Percentiles rank a stretch among this genome's conserved stretches.
These are phyloP conservation scores for Melanogaster broomeanus DNA, from an alignment of 768 basidiomycete genomes.

Conservation along the genomic window DNA sequence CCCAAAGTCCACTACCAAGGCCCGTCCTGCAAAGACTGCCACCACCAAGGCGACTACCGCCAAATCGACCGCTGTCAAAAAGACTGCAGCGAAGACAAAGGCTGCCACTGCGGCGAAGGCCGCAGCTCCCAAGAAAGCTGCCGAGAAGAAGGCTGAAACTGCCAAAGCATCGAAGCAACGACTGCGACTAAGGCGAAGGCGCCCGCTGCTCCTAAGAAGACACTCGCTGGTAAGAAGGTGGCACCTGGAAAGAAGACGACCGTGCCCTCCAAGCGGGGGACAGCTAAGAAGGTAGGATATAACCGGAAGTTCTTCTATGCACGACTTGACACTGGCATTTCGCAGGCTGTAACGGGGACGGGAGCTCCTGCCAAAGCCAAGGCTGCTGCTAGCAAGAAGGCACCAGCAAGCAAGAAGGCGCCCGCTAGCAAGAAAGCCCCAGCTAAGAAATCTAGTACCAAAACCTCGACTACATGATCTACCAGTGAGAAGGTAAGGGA, in stretches of 20 bases:
- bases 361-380: slow-evolving; percentile 38
- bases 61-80: slow-evolving; percentile 27
- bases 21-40: slow-evolving; percentile 29
- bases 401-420: slow-evolving; percentile 26
- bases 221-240: slow-evolving; percentile 33
- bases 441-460: slow-evolving; percentile 20
- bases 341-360: slow-evolving; percentile 54
- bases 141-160: slow-evolving; percentile 33
- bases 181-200: slow-evolving; percentile 13
- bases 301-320: neutral
- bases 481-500: slow-evolving; percentile 6
- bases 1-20: slow-evolving; percentile 25
- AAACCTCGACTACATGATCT: slow-evolving; percentile 12
- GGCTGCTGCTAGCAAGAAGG: slow-evolving; percentile 36
- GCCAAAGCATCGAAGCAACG: slow-evolving; percentile 32
- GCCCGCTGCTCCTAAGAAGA: slow-evolving; percentile 28
- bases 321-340: slow-evolving; percentile 2
- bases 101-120: slow-evolving; percentile 30
- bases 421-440: slow-evolving; percentile 25
- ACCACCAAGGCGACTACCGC: slow-evolving; percentile 22
- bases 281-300: slow-evolving; percentile 61
- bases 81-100: slow-evolving; percentile 38
- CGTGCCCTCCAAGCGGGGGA: slow-evolving; percentile 46
- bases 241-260: slow-evolving; percentile 42
- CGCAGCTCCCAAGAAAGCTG: slow-evolving; percentile 44